Conservation (phyloP, 2,329 filamentous ascomycete genomes). For the Hymenoscyphus occultus region DNA sequence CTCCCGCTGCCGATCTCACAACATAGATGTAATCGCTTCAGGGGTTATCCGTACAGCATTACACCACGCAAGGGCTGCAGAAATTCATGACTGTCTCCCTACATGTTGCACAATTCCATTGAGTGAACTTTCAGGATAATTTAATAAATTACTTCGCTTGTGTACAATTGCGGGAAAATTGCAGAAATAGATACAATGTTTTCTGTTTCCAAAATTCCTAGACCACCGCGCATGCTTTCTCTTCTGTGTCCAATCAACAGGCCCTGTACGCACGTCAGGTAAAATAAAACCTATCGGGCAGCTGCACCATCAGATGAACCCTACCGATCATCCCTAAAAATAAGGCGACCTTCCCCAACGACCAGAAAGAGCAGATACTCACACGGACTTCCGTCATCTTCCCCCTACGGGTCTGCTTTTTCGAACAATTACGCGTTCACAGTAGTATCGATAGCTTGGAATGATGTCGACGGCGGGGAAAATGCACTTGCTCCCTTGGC, state of each 20-base stretch:
- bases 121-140: too few species aligned
- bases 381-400: neutral
- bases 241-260: neutral
- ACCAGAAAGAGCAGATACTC: neutral
- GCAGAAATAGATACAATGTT: too few species aligned
- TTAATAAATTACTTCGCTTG: too few species aligned
- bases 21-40: neutral
- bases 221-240: neutral
- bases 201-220: too few species aligned
- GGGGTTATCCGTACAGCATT: neutral
- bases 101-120: too few species aligned
- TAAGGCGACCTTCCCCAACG: slow-evolving; percentile 2
- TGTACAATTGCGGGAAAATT: too few species aligned
- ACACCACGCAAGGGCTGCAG: neutral
- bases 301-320: neutral
- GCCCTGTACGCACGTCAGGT: neutral
- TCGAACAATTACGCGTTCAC: neutral
- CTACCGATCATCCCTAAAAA: neutral
- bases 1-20: neutral
- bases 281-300: neutral
- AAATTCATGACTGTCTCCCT: too few species aligned
- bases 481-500: neutral
- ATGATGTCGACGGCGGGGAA: neutral
- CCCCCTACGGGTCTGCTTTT: neutral
- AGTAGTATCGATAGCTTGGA: neutral